Evolutionary conservation across 2,329 filamentous ascomycete species (phyloP), one percentile per base, ranked within the genome.

Genomic region (Bipolaris zeicola): DNA sequence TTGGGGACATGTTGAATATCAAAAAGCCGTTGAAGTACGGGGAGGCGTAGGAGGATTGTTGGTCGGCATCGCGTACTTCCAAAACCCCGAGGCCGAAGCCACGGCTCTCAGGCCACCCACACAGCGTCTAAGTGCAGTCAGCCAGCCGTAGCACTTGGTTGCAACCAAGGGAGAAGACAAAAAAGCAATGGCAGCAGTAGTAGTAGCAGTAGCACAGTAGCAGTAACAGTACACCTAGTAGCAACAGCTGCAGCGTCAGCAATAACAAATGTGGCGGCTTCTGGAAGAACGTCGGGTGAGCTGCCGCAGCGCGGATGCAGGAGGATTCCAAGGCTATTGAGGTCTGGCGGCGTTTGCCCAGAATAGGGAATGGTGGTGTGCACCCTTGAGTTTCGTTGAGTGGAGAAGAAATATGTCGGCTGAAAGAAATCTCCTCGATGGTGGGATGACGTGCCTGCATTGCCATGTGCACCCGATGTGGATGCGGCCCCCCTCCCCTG

Each of bases 361-460:
- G 65, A 57, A 31, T 54, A 58, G 50, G 57, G 61, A 43, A 54
- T 60, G 50, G 48, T 60, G 50, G 53, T 24, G 37, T 41, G 48
- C 57, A 48, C 38, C 42, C 52, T 50, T 52, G 52, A 33, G 49
- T 53, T 57, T 57, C 52, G 24, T 24, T 16, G 39, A 49, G 53
- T 60, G 55, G 57, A 55, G 61, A 58, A 62, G 53, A 50, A 50
- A 56, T 61, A 51, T 60, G 60, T 63, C 57, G 53, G 39, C 45
- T 52, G 45, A 20, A 45, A 65, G 65, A 68, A 69, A 64, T 70
- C 66, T 67, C 67, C 67, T 65, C 63, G 50, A 54, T 46, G 47
- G 51, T 28, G 31, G 45, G n/a, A 70, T 70, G 66, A 69, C 65
- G 65, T 70, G 66, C 67, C 63, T 67, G 56, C 58, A 57, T 62